phyloP scores from a whole-genome alignment of 257 asterid species.

The Fraxinus americana region DNA sequence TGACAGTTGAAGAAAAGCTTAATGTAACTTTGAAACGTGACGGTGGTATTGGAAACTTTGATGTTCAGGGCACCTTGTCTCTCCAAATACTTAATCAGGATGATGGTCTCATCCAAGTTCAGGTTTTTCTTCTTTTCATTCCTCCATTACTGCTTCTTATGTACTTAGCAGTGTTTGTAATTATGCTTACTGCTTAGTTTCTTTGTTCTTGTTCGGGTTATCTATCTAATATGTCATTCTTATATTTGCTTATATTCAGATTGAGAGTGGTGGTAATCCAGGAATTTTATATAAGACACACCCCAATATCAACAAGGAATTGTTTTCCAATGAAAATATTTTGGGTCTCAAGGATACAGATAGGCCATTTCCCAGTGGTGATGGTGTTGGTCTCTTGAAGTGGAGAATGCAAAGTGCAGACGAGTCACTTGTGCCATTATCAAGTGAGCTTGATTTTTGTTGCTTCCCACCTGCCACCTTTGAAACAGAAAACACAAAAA shows the following conservation, averaged over 20 bases:
- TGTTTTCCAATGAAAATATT: conserved; percentile 57
- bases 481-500: neutral
- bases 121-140: conserved; percentile 40
- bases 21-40: conserved; percentile 60
- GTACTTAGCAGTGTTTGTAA: neutral
- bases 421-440: conserved; percentile 66
- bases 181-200: conserved; percentile 2
- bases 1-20: conserved; percentile 64
- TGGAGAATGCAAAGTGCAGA: conserved; percentile 75
- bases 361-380: conserved; percentile 65
- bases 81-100: conserved; percentile 67
- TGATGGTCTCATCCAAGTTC: conserved; percentile 67
- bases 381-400: conserved; percentile 60
- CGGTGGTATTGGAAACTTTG: conserved; percentile 67
- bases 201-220: neutral
- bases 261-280: conserved; percentile 63
- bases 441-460: conserved; percentile 46
- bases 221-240: neutral
- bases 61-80: conserved; percentile 59
- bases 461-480: neutral
- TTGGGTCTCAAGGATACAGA: conserved; percentile 63
- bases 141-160: neutral
- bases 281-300: conserved; percentile 62
- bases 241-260: conserved; percentile 34
- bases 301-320: conserved; percentile 66